Percentiles rank a stretch among this genome's conserved stretches.
Conservation (phyloP, 306 rosid genomes). For the Sechiopsis laciniata region DNA sequence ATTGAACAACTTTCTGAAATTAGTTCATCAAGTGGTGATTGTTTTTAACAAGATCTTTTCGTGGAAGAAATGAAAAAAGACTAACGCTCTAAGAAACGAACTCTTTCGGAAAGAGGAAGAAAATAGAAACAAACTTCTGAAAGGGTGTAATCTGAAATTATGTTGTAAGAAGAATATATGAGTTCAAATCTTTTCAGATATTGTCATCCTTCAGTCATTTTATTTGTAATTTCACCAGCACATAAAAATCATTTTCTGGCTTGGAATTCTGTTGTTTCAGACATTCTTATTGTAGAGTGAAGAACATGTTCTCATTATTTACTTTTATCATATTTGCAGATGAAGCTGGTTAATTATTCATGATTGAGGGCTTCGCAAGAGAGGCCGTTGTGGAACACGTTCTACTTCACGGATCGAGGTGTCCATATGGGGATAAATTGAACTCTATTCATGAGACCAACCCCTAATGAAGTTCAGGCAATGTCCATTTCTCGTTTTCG, state of each 20-base stretch:
- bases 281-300: neutral
- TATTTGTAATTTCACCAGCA: neutral
- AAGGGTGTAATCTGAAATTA: neutral
- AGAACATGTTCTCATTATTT: constrained; percentile 12
- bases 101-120: neutral
- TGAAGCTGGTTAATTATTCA: constrained; percentile 42
- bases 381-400: constrained; percentile 34
- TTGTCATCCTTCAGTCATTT: neutral
- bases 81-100: neutral
- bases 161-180: neutral
- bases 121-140: neutral
- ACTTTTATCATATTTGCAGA: constrained; percentile 41
- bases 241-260: constrained; percentile 5
- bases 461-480: constrained; percentile 20
- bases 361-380: constrained; percentile 48
- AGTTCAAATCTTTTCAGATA: neutral
- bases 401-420: constrained; percentile 10
- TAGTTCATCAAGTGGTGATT: neutral
- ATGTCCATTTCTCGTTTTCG: constrained; percentile 2
- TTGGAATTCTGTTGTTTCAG: neutral
- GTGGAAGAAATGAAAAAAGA: neutral
- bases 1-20: neutral
- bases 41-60: neutral
- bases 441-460: constrained; percentile 8
- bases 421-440: constrained; percentile 16